Evolutionary conservation across 441 rosid genomes (phyloP).

Genomic region (Croton laevigatus): DNA sequence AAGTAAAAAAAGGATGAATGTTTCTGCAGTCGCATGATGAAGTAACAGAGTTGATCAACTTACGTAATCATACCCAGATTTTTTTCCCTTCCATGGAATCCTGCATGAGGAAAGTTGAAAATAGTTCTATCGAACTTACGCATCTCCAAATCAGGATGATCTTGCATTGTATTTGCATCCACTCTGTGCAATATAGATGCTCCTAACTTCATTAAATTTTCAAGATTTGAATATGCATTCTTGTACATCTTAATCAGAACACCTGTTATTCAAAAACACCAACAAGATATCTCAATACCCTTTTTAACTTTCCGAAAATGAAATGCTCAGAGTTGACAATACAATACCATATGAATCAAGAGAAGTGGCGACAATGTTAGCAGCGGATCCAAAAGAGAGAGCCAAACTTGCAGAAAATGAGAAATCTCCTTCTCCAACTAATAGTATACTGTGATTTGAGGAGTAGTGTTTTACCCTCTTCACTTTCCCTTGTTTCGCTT

Average conservation of each 20-base stretch:
- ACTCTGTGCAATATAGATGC: constrained; percentile 42
- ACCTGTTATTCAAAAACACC: constrained; percentile 24
- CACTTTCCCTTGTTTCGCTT: neutral
- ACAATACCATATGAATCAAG: constrained; percentile 42
- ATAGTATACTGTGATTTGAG: constrained; percentile 18
- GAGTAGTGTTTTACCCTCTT: constrained; percentile 29
- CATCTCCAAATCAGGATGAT: constrained; percentile 28
- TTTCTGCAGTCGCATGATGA: too few species aligned
- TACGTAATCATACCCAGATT: constrained; percentile 28
- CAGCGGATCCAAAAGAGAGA: constrained; percentile 44
- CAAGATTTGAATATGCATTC: constrained; percentile 42
- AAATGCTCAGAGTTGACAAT: too few species aligned
- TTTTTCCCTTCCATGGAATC: constrained; percentile 41
- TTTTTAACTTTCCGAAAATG: neutral
- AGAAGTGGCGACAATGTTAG: constrained; percentile 57
- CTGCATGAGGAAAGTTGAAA: constrained; percentile 55
- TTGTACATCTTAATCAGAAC: constrained; percentile 37
- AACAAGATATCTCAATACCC: neutral
- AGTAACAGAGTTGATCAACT: neutral
- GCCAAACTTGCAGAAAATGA: constrained; percentile 55
- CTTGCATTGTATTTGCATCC: constrained; percentile 48
- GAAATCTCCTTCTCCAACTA: constrained; percentile 73
- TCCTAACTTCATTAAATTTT: constrained; percentile 33
- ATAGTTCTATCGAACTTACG: constrained; percentile 48
- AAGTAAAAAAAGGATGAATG: too few species aligned